A percentile compares a stretch with the other conserved stretches of the same genome.
phyloP scores from a whole-genome alignment of 1,139 yeast genomes.

The Lodderomyces elongisporus region DNA sequence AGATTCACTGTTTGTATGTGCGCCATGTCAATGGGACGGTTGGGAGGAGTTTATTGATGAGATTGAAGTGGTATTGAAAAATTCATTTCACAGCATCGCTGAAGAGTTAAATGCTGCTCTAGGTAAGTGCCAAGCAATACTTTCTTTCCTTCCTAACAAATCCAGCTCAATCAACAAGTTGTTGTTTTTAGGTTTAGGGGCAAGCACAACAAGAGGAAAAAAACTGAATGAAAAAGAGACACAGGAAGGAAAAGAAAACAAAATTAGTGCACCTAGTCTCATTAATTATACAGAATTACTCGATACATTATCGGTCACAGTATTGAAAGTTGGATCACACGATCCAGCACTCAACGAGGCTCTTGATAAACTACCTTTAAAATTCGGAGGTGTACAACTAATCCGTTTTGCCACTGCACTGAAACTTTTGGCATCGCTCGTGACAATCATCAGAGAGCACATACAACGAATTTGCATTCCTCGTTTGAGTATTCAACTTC shows the following conservation, averaged over 20 bases:
- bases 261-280: too few species aligned
- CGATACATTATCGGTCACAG: too few species aligned
- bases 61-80: constrained; percentile 28
- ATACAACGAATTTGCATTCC: constrained; percentile 11
- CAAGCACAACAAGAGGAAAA: neutral
- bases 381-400: constrained; percentile 14
- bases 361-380: constrained; percentile 9
- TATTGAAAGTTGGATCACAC: constrained; percentile 21
- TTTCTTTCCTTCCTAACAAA: constrained; percentile 23
- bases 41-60: constrained; percentile 47
- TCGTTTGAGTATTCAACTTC: constrained; percentile 8
- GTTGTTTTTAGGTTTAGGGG: constrained; percentile 18
- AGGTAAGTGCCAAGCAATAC: constrained; percentile 28
- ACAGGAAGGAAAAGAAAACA: too few species aligned
- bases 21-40: constrained; percentile 49
- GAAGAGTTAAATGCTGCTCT: constrained; percentile 25
- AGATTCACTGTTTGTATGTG: constrained; percentile 49
- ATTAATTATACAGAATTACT: too few species aligned
- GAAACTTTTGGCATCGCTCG: constrained; percentile 12
- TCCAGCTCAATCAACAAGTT: constrained; percentile 23
- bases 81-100: constrained; percentile 15
- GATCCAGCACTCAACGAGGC: constrained; percentile 8
- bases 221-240: too few species aligned
- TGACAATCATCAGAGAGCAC: constrained; percentile 2
- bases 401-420: constrained; percentile 18